Evolutionary conservation across 1,284 basidiomycete genomes (phyloP).

Genomic region (Xerocomus minutiporus): DNA sequence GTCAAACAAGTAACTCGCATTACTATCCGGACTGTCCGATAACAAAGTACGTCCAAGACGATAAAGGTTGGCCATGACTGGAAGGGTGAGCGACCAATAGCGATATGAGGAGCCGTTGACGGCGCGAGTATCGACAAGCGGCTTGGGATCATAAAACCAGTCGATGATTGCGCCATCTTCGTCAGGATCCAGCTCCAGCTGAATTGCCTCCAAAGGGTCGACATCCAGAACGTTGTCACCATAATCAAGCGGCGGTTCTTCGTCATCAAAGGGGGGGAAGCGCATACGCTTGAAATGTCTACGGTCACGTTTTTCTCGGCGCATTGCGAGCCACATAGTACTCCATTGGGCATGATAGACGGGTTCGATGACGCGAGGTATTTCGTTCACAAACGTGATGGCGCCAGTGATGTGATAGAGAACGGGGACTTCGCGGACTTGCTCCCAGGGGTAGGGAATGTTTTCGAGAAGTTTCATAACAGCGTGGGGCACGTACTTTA

Average conservation of each 20-base stretch:
- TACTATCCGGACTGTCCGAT: slow-evolving; percentile 88
- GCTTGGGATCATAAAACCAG: slow-evolving; percentile 99
- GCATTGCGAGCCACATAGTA: slow-evolving; percentile 99
- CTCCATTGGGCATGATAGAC: slow-evolving; percentile 99
- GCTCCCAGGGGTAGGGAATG: slow-evolving; percentile 99
- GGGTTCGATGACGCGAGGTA: slow-evolving; percentile 94
- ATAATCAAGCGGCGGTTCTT: slow-evolving; percentile 97
- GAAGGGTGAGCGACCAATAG: slow-evolving; percentile 88
- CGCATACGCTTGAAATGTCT: slow-evolving; percentile 99
- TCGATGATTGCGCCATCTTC: slow-evolving; percentile 95
- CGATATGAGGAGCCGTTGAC: slow-evolving; percentile 94
- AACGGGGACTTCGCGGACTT: slow-evolving; percentile 95
- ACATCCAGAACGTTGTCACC: slow-evolving; percentile 98
- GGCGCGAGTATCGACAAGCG: slow-evolving; percentile 80
- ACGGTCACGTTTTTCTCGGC: slow-evolving; percentile 97
- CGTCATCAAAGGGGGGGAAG: slow-evolving; percentile 99
- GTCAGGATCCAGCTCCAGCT: slow-evolving; percentile 91
- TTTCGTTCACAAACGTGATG: slow-evolving; percentile 99
- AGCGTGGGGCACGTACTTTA: slow-evolving; percentile 99
- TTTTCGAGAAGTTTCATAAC: slow-evolving; percentile 99
- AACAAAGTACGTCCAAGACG: slow-evolving; percentile 91
- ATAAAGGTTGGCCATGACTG: slow-evolving; percentile 96
- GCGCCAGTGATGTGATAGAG: slow-evolving; percentile 99
- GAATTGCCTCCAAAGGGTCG: slow-evolving; percentile 96
- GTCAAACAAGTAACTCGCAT: slow-evolving; percentile 92